Percentiles rank a stretch among this genome's conserved stretches.
Conservation (phyloP, 2,329 filamentous ascomycete species). For the Iodosphaeria phyllophila region DNA sequence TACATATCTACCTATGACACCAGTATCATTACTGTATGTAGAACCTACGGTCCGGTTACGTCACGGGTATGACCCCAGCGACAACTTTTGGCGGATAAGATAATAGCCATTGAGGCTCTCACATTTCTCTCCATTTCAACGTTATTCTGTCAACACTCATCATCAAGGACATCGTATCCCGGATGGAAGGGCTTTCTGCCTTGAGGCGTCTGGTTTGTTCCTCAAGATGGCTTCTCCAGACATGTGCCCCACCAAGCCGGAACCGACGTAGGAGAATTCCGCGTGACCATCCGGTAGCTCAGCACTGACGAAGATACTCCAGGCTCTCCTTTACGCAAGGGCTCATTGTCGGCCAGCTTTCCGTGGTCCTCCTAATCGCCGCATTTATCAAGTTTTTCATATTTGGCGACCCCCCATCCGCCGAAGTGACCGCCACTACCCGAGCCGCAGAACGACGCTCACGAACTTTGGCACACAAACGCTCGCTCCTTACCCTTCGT, state of each 20-base stretch:
- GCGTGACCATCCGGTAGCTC: slow-evolving; percentile 1
- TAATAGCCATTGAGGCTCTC: too few species aligned
- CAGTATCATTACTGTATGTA: too few species aligned
- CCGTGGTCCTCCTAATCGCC: slow-evolving; percentile 75
- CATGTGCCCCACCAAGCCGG: slow-evolving; percentile 14
- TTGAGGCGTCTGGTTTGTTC: too few species aligned
- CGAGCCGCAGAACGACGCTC: slow-evolving; percentile 58
- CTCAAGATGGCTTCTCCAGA: slow-evolving; percentile 12
- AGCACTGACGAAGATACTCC: slow-evolving; percentile 5
- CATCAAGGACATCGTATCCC: too few species aligned
- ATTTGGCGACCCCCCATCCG: slow-evolving; percentile 78
- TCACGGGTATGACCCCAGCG: too few species aligned
- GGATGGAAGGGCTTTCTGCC: too few species aligned
- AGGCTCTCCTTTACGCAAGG: slow-evolving; percentile 87
- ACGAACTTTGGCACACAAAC: slow-evolving; percentile 57
- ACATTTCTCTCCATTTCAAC: too few species aligned
- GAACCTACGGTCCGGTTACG: too few species aligned
- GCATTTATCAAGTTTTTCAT: slow-evolving; percentile 99
- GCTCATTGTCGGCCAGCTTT: slow-evolving; percentile 81
- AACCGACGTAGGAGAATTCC: slow-evolving; percentile 12
- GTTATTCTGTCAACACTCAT: too few species aligned
- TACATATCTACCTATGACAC: too few species aligned
- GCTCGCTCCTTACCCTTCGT: slow-evolving; percentile 48
- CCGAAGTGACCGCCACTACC: slow-evolving; percentile 60
- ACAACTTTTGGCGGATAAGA: too few species aligned